Evolutionary conservation across 23 red algal species (phyloP).

Genomic region (Agarophyton chilense): DNA sequence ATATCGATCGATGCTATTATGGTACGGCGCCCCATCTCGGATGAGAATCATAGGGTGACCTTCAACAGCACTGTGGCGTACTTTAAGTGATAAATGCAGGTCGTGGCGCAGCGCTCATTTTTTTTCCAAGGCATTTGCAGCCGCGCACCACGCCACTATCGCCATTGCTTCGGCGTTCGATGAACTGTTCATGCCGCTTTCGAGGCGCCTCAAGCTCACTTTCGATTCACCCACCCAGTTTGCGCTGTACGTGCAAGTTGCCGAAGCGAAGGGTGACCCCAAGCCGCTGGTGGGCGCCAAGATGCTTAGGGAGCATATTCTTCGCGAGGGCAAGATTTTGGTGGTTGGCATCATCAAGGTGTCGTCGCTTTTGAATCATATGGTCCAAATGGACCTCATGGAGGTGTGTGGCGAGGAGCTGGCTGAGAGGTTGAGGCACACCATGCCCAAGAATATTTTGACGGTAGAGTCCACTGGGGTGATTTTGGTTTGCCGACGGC

Average conservation of each 20-base stretch:
- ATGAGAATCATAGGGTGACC: slow-evolving; percentile 68
- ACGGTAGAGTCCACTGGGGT: slow-evolving; percentile 92
- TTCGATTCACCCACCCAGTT: slow-evolving; percentile 23
- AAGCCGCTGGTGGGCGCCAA: slow-evolving; percentile 64
- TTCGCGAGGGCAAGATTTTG: slow-evolving; percentile 82
- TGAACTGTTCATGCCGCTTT: slow-evolving; percentile 73
- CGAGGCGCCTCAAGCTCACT: slow-evolving; percentile 40
- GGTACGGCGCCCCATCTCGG: slow-evolving; percentile 69
- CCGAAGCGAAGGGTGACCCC: background rate
- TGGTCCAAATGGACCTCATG: slow-evolving; percentile 84
- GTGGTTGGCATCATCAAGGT: slow-evolving; percentile 84
- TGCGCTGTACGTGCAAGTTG: background rate
- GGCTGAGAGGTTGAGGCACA: slow-evolving; percentile 62
- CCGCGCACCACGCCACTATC: slow-evolving; percentile 29
- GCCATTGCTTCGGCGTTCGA: slow-evolving; percentile 79
- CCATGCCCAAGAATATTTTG: slow-evolving; percentile 84
- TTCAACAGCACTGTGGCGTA: slow-evolving; percentile 73
- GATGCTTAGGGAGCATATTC: slow-evolving; percentile 67
- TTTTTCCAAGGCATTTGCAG: slow-evolving; percentile 67
- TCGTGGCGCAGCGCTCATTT: slow-evolving; percentile 32
- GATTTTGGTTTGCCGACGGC: slow-evolving; percentile 68
- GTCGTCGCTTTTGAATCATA: slow-evolving; percentile 87
- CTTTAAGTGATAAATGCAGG: slow-evolving; percentile 83
- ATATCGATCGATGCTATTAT: slow-evolving; percentile 68
- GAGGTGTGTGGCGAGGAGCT: too few relatives aligned